These are phyloP conservation scores for Westerdykella ornata DNA, from an alignment of 2,329 filamentous ascomycete species.

Conservation along the genomic window DNA sequence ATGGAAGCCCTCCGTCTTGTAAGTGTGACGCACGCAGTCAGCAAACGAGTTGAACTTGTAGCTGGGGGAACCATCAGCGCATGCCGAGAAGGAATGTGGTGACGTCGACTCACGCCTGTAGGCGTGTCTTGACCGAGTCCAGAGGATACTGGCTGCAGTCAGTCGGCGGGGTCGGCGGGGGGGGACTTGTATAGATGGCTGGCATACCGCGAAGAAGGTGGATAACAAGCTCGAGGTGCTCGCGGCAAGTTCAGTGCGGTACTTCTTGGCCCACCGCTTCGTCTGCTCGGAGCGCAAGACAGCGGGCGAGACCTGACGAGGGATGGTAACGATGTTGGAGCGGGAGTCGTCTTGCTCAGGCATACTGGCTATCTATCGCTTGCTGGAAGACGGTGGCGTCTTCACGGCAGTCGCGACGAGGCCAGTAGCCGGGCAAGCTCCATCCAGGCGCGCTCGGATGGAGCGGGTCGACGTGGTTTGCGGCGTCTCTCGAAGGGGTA, in stretches of 20 bases:
- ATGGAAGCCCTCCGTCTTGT: slow-evolving; percentile 49
- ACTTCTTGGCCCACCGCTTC: slow-evolving; percentile 61
- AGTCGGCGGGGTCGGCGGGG: slow-evolving; percentile 8
- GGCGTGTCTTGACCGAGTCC: slow-evolving; percentile 82
- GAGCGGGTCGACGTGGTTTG: slow-evolving; percentile 11
- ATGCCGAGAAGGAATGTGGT: not conserved
- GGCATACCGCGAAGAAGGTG: slow-evolving; percentile 60
- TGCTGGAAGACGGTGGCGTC: slow-evolving; percentile 48
- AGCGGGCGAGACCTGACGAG: slow-evolving; percentile 29
- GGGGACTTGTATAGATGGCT: not conserved
- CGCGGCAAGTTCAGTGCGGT: slow-evolving; percentile 74
- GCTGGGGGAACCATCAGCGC: slow-evolving; percentile 20
- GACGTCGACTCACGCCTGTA: slow-evolving; percentile 57
- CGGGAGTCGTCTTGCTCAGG: slow-evolving; percentile 28
- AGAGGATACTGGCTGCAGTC: slow-evolving; percentile 58
- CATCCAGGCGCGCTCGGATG: slow-evolving; percentile 43
- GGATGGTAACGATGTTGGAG: slow-evolving; percentile 16
- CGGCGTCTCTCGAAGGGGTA: slow-evolving; percentile 8
- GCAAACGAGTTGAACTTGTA: slow-evolving; percentile 70
- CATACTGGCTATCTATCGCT: slow-evolving; percentile 44
- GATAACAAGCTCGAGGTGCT: slow-evolving; percentile 71
- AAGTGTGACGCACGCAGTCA: slow-evolving; percentile 70
- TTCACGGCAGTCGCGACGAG: slow-evolving; percentile 56
- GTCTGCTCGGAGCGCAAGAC: slow-evolving; percentile 38
- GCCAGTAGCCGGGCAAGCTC: slow-evolving; percentile 48